Base-by-base conservation (phyloP, 1,284 basidiomycete genomes). In the Leccinum pachyderme region DNA sequence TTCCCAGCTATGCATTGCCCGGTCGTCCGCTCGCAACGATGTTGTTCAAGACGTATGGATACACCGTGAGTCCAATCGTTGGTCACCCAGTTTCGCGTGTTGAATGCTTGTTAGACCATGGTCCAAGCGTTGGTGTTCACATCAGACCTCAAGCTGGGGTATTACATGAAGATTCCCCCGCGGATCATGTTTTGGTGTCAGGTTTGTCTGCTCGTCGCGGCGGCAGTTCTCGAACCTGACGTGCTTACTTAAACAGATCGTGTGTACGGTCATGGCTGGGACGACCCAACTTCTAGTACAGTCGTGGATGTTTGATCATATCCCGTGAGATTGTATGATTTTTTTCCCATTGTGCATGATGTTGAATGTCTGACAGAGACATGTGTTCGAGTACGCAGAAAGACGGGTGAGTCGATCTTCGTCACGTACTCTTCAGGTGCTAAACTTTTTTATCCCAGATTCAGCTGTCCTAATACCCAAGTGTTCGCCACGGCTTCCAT, bases 141-240 rank as follows among this genome's bases (percentile, higher is more conserved):
- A 2, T 61, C 69, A 1, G 79, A 82, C 52, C 68, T 75, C 46
- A 81, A 80, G 62, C 70, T 79, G 11, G 78, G 73, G 4, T 76
- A 80, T 59, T 80, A 81, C 59, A 80, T 80, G 73, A 83, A 83
- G 65, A 65, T 81, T 15, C 74, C 77, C 0, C 81, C 81, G 5
- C 75, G 78, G 24, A 59, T 69, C 4, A 75, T 78, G 67, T 80
- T 80, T 62, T 66, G 63, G 55, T 70, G 62, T 49, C 79, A 82
- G 61, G 61, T 68, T n/a, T 8, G 63, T 4, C 22, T 2, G 4
- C 25, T 11, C 25, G 25, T 45, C 25, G 25, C 5, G 25, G 15
- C 13, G 15, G 25, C 43, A 27, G 15, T 13, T 27, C 24, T 12
- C 22, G 12, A 13, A 7, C 22, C 5, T 8, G 8, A 45, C 18